Evolutionary conservation across 495 filamentous ascomycete species (phyloP), one percentile per base, ranked within the genome.

Genomic region (Poronia punctata): DNA sequence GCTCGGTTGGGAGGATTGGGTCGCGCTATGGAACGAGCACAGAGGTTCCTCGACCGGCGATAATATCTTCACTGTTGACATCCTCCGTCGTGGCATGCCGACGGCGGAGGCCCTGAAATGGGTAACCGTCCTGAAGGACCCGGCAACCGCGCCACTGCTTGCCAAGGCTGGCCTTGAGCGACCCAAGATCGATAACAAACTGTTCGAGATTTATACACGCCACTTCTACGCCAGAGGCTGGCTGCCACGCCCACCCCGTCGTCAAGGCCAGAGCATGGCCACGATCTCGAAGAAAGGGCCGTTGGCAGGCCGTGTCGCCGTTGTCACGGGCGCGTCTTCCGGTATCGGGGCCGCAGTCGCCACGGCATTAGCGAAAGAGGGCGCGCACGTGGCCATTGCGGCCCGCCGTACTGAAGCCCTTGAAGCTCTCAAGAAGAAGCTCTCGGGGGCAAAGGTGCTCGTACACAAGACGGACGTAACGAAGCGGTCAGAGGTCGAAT

Each of bases 161-260:
- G 60, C 49, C 4, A 43, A 43, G 21, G 41, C 60, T 4, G 70
- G 63, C 1, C 67, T 84, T 3, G 63, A 76, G 43, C 71, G 78
- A 6, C 76, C 78, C 11, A 74, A 74, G 51, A 75, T 84, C 21
- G 78, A 82, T 35, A 59, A 44, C 18, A 64, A 68, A 4, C 51
- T 84, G 24, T 67, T 83, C 0, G 75, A 78, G 54, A 83, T 74
- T 0, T 84, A 84, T 49, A 67, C 76, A 19, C 76, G 79, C 5
- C 78, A 83, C 51, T 84, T 80, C 72, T 84, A 74, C 48, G 79
- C 78, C 17, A 60, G 80, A 52, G 80, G 79, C 19, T 84, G 80
- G 80, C 61, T 84, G 7, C 64, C 73, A 8, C 57, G 60, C 10
- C 64, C 76, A 23, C 79, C 78, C 1, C 60, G 61, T 7, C 63